Evolutionary conservation across 768 basidiomycete species (phyloP).

Genomic region (Lactifluus piperatus): DNA sequence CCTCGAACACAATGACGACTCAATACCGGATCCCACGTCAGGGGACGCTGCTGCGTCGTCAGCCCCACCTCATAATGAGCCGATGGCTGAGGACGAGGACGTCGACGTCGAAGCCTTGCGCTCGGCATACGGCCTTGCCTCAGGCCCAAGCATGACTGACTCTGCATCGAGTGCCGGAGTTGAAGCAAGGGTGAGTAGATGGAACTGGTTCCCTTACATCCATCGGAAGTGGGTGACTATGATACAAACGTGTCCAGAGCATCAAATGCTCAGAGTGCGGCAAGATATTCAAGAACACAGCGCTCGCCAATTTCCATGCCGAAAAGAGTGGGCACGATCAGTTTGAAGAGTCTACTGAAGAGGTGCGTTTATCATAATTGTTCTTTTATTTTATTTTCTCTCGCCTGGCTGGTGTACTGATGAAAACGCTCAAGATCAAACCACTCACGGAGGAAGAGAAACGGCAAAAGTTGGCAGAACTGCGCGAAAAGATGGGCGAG

Average conservation of each 20-base stretch:
- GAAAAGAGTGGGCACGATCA: constrained; percentile 93
- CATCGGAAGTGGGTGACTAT: background rate
- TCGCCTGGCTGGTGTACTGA: background rate
- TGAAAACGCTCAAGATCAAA: constrained; percentile 52
- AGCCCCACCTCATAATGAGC: constrained; percentile 19
- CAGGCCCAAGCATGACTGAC: constrained; percentile 23
- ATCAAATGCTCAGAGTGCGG: constrained; percentile 80
- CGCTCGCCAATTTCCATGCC: constrained; percentile 86
- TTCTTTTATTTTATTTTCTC: background rate
- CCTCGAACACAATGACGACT: constrained; percentile 67
- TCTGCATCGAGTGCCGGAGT: constrained; percentile 28
- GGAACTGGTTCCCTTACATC: background rate
- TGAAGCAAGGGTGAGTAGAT: constrained; percentile 55
- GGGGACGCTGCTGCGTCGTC: constrained; percentile 23
- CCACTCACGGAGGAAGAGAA: constrained; percentile 95
- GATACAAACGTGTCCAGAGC: constrained; percentile 37
- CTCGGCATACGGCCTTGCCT: constrained; percentile 33
- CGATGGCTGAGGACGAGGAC: constrained; percentile 60
- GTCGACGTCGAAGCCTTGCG: constrained; percentile 62
- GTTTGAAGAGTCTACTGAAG: constrained; percentile 93
- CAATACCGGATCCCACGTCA: constrained; percentile 51
- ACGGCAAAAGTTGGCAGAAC: constrained; percentile 67
- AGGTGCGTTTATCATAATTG: constrained; percentile 59
- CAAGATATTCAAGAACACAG: constrained; percentile 80
- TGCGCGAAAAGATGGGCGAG: constrained; percentile 68